Conservation (phyloP, 2,329 filamentous ascomycete genomes). For the Exophiala alcalophila region DNA sequence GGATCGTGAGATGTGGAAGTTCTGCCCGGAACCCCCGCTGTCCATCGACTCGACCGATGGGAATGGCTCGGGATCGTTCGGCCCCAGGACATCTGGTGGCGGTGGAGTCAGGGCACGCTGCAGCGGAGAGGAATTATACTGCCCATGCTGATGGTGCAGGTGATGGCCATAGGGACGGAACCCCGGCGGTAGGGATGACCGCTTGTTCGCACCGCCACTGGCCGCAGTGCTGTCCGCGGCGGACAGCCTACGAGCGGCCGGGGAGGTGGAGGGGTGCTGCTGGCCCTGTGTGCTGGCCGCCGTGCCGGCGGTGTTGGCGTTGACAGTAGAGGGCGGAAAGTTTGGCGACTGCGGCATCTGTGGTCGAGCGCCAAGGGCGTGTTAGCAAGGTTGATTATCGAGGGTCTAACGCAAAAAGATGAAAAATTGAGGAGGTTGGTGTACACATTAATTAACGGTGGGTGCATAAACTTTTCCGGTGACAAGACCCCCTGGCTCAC, state of each 20-base stretch:
- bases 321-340: slow-evolving; percentile 28
- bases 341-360: slow-evolving; percentile 34
- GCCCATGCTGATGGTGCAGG: slow-evolving; percentile 39
- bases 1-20: slow-evolving; percentile 66
- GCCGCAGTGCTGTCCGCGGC: slow-evolving; percentile 22
- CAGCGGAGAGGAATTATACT: slow-evolving; percentile 82
- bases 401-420: slow-evolving; percentile 33
- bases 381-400: slow-evolving; percentile 42
- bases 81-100: slow-evolving; percentile 55
- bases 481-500: slow-evolving; percentile 24
- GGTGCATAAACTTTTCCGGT: slow-evolving; percentile 32
- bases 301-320: slow-evolving; percentile 8
- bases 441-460: slow-evolving; percentile 33
- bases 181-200: slow-evolving; percentile 61
- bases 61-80: slow-evolving; percentile 71
- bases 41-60: slow-evolving; percentile 83
- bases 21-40: slow-evolving; percentile 55
- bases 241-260: slow-evolving; percentile 37
- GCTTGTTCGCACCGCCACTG: slow-evolving; percentile 43
- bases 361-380: slow-evolving; percentile 29
- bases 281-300: slow-evolving; percentile 9
- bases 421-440: slow-evolving; percentile 32
- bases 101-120: slow-evolving; percentile 89
- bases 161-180: slow-evolving; percentile 46
- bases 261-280: slow-evolving; percentile 40